These are phyloP conservation scores for Sicyos baderoa DNA, from an alignment of 306 rosid species.

Conservation along the genomic window DNA sequence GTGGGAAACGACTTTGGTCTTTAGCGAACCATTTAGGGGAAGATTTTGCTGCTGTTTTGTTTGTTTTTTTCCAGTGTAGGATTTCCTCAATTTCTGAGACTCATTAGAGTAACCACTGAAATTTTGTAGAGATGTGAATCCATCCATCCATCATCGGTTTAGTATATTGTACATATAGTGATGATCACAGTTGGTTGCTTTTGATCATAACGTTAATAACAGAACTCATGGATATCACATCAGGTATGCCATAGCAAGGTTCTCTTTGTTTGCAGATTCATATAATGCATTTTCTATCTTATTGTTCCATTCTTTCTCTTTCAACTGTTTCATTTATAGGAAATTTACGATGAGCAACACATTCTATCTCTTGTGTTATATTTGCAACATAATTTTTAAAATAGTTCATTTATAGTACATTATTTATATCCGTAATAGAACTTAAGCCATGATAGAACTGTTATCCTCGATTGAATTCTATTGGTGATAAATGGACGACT, in stretches of 20 bases:
- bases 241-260: background rate
- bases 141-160: background rate
- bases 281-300: background rate
- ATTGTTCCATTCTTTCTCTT: no score
- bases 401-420: no score
- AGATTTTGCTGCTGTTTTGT: background rate
- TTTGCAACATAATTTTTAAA: no score
- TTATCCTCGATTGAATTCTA: no score
- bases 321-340: no score
- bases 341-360: no score
- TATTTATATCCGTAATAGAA: no score
- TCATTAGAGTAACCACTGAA: conserved; percentile 5
- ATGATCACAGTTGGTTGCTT: background rate
- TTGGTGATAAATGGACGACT: no score
- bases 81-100: background rate
- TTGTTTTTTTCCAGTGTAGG: background rate
- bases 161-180: conserved; percentile 13
- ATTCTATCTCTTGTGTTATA: no score
- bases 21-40: background rate
- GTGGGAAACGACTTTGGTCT: background rate
- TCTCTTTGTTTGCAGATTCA: background rate
- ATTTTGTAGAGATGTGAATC: background rate
- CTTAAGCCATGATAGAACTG: no score
- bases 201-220: background rate
- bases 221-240: background rate